A percentile compares a stretch with the other conserved stretches of the same genome.
Evolutionary conservation across 2,329 filamentous ascomycete species (phyloP).

Genomic region (Clathrospora elynae): DNA sequence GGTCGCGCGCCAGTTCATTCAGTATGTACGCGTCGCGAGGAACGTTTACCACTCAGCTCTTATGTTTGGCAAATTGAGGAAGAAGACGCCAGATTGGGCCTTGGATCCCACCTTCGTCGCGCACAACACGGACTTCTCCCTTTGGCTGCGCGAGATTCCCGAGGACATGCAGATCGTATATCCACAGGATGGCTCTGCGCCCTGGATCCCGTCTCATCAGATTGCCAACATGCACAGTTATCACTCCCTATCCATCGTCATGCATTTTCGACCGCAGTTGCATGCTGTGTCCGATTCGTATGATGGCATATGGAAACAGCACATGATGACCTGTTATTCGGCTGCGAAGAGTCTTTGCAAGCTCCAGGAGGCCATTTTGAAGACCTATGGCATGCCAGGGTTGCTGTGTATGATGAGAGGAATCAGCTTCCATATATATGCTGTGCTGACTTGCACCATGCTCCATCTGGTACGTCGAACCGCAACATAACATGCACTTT

Average conservation of each 20-base stretch:
- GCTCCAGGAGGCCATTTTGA: conserved; percentile 80
- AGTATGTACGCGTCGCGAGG: conserved; percentile 76
- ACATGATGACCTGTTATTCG: conserved; percentile 84
- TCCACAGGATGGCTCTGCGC: conserved; percentile 76
- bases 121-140: conserved; percentile 75
- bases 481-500: not conserved
- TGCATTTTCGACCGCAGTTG: conserved; percentile 86
- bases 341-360: conserved; percentile 85
- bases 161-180: conserved; percentile 78
- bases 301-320: conserved; percentile 81
- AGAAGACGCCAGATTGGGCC: conserved; percentile 82
- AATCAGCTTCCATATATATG: conserved; percentile 95
- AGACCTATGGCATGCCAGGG: conserved; percentile 76
- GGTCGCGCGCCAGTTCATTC: conserved; percentile 81
- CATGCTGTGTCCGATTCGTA: conserved; percentile 74
- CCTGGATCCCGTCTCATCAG: conserved; percentile 85
- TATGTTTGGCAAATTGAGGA: conserved; percentile 73
- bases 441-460: conserved; percentile 87
- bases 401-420: conserved; percentile 91
- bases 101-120: conserved; percentile 81
- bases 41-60: conserved; percentile 79
- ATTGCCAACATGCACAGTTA: conserved; percentile 89
- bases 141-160: conserved; percentile 79
- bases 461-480: conserved; percentile 79
- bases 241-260: conserved; percentile 81